Evolutionary conservation across 495 filamentous ascomycete species (phyloP).

Genomic region (Hypomontagnella submonticulosa): DNA sequence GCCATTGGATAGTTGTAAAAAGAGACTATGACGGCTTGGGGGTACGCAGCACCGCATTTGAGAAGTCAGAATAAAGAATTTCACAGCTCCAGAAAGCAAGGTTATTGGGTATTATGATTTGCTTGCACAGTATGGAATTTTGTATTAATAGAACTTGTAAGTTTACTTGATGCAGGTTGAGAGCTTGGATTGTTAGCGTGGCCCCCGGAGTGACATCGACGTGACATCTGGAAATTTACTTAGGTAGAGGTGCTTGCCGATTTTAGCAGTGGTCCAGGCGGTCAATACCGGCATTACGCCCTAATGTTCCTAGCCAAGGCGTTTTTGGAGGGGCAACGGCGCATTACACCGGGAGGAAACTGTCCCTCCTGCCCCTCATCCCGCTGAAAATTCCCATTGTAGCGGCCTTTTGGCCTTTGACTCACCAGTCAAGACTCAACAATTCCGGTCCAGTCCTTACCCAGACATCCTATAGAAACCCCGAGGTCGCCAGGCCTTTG

Average conservation of each 20-base stretch:
- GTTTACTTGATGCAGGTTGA: no score
- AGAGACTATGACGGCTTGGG: conserved; percentile 6
- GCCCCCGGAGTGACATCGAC: not conserved
- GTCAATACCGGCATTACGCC: conserved; percentile 34
- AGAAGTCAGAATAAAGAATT: conserved; percentile 8
- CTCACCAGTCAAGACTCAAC: conserved; percentile 12
- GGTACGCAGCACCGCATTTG: conserved; percentile 28
- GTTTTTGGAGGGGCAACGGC: conserved; percentile 39
- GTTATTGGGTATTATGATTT: not conserved
- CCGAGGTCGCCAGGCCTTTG: not conserved
- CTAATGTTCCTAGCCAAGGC: conserved; percentile 5
- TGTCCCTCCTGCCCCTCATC: conserved; percentile 37
- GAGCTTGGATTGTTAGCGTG: no score
- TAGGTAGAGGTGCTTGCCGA: conserved; percentile 17
- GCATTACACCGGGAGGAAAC: not conserved
- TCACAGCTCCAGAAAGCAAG: no score
- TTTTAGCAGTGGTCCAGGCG: conserved; percentile 34
- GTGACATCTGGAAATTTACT: conserved; percentile 15
- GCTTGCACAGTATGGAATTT: no score
- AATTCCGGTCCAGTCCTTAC: conserved; percentile 6
- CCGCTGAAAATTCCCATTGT: conserved; percentile 32
- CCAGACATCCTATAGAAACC: not conserved
- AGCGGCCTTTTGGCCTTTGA: conserved; percentile 16
- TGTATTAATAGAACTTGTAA: no score
- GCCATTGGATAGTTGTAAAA: conserved; percentile 41